Conservation (phyloP, 805 yeast species). For the Candida jianshihensis region DNA sequence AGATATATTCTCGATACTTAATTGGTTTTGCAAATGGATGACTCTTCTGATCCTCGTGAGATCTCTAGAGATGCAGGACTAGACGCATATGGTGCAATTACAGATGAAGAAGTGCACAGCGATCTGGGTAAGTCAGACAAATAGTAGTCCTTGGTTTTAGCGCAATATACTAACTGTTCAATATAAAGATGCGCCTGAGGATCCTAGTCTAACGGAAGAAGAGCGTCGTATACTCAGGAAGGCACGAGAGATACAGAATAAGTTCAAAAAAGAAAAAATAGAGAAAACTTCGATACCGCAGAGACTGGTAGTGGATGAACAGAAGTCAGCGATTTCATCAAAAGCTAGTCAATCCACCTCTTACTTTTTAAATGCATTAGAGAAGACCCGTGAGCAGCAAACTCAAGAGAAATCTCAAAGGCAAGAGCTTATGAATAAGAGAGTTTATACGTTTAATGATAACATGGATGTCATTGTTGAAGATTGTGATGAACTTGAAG, state of each 20-base stretch:
- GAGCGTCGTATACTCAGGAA: too few relatives aligned
- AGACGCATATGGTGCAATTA: constrained; percentile 6
- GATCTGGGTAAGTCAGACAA: neutral
- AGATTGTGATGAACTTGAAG: constrained; percentile 37
- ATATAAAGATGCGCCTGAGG: too few relatives aligned
- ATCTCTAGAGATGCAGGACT: neutral
- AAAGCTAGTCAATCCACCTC: constrained; percentile 18
- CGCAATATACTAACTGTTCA: too few relatives aligned
- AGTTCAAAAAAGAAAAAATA: too few relatives aligned
- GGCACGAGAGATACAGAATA: too few relatives aligned
- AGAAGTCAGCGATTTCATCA: neutral
- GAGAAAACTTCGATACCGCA: too few relatives aligned
- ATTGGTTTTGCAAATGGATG: too few relatives aligned
- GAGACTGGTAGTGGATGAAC: too few relatives aligned
- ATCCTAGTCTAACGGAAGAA: too few relatives aligned
- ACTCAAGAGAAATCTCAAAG: constrained; percentile 15
- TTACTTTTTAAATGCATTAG: constrained; percentile 28
- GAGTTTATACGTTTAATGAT: constrained; percentile 34
- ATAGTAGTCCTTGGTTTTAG: too few relatives aligned
- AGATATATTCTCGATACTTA: too few relatives aligned
- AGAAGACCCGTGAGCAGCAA: constrained; percentile 20
- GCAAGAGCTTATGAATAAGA: constrained; percentile 24
- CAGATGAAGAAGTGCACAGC: constrained; percentile 6
- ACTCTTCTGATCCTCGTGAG: constrained; percentile 11
- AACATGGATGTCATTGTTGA: constrained; percentile 22